Evolutionary conservation across 768 basidiomycete species (phyloP).

Genomic region (Tubosaeta sp.): DNA sequence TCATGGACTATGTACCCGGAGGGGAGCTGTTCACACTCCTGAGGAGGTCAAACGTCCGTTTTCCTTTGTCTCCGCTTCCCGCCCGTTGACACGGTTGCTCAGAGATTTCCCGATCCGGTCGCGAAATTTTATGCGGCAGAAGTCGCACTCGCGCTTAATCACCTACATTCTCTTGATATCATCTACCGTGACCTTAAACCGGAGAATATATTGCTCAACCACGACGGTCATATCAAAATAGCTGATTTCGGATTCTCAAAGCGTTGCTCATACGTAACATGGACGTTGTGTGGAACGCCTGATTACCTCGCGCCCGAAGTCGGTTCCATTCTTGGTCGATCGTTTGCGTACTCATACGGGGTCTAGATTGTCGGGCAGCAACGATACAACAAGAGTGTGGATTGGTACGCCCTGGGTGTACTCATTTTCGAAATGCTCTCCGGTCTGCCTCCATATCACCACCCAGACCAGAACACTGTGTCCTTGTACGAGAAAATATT

Average conservation of each 20-base stretch:
- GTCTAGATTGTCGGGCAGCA: slow-evolving; percentile 69
- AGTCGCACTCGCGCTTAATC: slow-evolving; percentile 87
- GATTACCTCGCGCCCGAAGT: slow-evolving; percentile 98
- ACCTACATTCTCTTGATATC: slow-evolving; percentile 82
- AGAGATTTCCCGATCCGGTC: slow-evolving; percentile 95
- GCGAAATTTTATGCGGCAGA: slow-evolving; percentile 98
- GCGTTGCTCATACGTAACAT: slow-evolving; percentile 78
- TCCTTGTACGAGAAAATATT: slow-evolving; percentile 90
- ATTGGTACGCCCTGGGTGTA: slow-evolving; percentile 98
- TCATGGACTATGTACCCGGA: slow-evolving; percentile 95
- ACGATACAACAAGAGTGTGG: slow-evolving; percentile 93
- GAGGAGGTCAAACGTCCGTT: slow-evolving; percentile 78
- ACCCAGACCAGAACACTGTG: slow-evolving; percentile 78
- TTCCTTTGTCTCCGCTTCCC: slow-evolving; percentile 9
- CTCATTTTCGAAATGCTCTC: slow-evolving; percentile 98
- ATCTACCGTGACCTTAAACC: slow-evolving; percentile 98
- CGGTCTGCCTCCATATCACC: slow-evolving; percentile 93
- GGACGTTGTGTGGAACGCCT: slow-evolving; percentile 93
- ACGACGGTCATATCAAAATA: slow-evolving; percentile 96
- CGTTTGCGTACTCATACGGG: slow-evolving; percentile 6
- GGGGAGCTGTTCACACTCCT: slow-evolving; percentile 95
- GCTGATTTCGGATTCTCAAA: slow-evolving; percentile 98
- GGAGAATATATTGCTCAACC: slow-evolving; percentile 89
- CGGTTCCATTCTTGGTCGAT: slow-evolving; percentile 20
- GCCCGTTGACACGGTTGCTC: slow-evolving; percentile 12